A percentile compares a stretch with the other conserved stretches of the same genome.
Evolutionary conservation across 352 stramenopile genomes (phyloP).

Genomic region (Pythium apleroticum): DNA sequence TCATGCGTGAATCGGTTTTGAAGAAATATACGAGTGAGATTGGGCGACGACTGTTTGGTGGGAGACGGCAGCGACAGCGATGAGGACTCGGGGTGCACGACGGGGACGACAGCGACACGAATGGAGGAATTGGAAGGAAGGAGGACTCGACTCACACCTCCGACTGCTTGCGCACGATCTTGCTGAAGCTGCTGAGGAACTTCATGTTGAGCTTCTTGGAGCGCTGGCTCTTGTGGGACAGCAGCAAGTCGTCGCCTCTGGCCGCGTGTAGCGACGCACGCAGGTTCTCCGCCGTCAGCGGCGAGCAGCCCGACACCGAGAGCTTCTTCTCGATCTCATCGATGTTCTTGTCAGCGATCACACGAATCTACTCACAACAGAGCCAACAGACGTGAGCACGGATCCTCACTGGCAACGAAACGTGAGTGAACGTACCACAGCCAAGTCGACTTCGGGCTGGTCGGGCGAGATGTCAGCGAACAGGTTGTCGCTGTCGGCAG

Average conservation of each 20-base stretch:
- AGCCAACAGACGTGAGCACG: neutral
- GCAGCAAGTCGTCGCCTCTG: conserved; percentile 22
- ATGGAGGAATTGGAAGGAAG: neutral
- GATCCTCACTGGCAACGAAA: neutral
- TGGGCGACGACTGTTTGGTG: neutral
- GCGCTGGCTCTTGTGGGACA: conserved; percentile 47
- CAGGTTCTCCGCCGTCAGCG: conserved; percentile 51
- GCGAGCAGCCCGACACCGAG: conserved; percentile 36
- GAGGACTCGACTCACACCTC: conserved; percentile 15
- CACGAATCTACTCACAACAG: conserved; percentile 45
- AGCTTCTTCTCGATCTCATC: conserved; percentile 72
- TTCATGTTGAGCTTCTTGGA: conserved; percentile 83
- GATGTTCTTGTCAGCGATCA: conserved; percentile 71
- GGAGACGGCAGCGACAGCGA: neutral
- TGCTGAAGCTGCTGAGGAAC: conserved; percentile 50
- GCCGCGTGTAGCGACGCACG: conserved; percentile 37
- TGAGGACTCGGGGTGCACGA: neutral
- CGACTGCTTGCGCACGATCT: conserved; percentile 33
- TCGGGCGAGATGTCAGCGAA: conserved; percentile 59
- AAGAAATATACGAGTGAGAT: conserved; percentile 3
- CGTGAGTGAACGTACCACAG: conserved; percentile 33
- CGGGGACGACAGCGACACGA: conserved; percentile 8
- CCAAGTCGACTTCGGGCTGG: conserved; percentile 60
- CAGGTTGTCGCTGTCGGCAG: conserved; percentile 66
- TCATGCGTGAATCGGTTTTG: conserved; percentile 1